A percentile compares a stretch with the other conserved stretches of the same genome.
Conservation (phyloP, 768 basidiomycete genomes). For the Piloderma croceum region DNA sequence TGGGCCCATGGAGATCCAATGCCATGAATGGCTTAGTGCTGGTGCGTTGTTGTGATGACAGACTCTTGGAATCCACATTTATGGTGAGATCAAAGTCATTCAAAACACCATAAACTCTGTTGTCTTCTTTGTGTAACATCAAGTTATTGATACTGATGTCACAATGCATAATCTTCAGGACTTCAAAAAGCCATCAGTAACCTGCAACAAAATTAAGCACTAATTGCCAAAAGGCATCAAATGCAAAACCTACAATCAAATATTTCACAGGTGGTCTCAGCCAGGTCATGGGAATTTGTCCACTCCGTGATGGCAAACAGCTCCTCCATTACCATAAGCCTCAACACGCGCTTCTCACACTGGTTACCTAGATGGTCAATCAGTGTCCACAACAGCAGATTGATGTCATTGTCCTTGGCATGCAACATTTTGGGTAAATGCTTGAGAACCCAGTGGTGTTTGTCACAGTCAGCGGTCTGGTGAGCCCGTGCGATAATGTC, state of each 20-base stretch:
- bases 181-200: conserved; percentile 6
- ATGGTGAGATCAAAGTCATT: conserved; percentile 7
- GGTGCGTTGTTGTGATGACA: not conserved
- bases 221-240: no score
- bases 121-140: conserved; percentile 9
- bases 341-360: conserved; percentile 2
- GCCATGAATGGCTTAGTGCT: not conserved
- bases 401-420: no score
- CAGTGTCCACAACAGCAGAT: no score
- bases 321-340: not conserved
- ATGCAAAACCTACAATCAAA: no score
- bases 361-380: not conserved
- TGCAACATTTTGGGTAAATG: conserved; percentile 1
- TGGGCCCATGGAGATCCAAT: conserved; percentile 6
- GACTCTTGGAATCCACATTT: not conserved
- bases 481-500: not conserved
- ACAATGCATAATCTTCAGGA: conserved; percentile 9
- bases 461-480: not conserved
- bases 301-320: not conserved
- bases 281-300: no score
- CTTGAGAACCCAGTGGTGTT: conserved; percentile 1
- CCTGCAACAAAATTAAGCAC: conserved; percentile 7
- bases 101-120: conserved; percentile 8
- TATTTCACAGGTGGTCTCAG: no score
- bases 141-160: conserved; percentile 12